phyloP scores from a whole-genome alignment of 345 rosid species.

The Salix caprea region DNA sequence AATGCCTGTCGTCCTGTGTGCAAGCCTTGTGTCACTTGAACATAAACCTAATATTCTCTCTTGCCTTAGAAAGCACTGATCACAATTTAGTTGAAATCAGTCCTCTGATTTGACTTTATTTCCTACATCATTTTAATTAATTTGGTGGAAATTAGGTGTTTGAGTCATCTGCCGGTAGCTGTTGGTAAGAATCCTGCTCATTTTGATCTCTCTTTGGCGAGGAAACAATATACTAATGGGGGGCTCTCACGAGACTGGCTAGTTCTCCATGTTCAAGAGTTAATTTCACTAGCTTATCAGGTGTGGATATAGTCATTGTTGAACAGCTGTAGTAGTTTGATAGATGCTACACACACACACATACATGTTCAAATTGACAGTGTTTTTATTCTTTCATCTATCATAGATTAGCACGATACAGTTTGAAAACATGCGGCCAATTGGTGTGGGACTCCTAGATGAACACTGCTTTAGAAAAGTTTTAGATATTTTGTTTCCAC shows the following conservation, averaged over 20 bases:
- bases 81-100: not conserved
- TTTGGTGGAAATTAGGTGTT: constrained; percentile 54
- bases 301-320: constrained; percentile 28
- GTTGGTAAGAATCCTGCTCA: constrained; percentile 80
- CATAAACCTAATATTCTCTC: too few species aligned
- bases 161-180: constrained; percentile 85
- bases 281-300: constrained; percentile 95
- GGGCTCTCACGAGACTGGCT: constrained; percentile 65
- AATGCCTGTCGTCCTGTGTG: not conserved
- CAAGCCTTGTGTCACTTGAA: too few species aligned
- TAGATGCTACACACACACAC: not conserved
- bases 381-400: constrained; percentile 7
- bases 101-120: not conserved
- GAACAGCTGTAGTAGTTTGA: constrained; percentile 5
- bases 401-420: constrained; percentile 91
- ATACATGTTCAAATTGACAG: constrained; percentile 10
- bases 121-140: constrained; percentile 1
- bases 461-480: not conserved
- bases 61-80: not conserved
- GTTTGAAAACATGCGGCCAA: constrained; percentile 88
- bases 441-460: constrained; percentile 77
- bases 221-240: constrained; percentile 44
- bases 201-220: constrained; percentile 79
- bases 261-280: constrained; percentile 79
- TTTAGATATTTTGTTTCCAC: not conserved